Percentiles rank a stretch among this genome's conserved stretches.
Conservation (phyloP, 108 stramenopile genomes). For the Epithemia pelagica region DNA sequence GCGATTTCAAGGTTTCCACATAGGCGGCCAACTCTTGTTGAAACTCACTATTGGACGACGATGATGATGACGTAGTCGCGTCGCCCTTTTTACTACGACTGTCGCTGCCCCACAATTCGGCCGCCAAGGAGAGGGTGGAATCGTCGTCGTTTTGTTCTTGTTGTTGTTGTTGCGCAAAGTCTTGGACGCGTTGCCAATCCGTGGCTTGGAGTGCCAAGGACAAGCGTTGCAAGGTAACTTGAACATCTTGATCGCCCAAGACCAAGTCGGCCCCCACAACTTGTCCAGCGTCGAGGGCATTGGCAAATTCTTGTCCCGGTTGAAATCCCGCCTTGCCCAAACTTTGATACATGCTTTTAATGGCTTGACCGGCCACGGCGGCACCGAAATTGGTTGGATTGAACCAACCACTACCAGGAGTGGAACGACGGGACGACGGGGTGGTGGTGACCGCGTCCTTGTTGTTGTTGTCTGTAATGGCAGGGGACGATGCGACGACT, state of each 20-base stretch:
- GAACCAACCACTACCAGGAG: neutral
- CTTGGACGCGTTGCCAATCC: constrained; percentile 43
- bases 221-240: constrained; percentile 59
- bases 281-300: constrained; percentile 55
- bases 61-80: neutral
- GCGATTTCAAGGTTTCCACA: constrained; percentile 57
- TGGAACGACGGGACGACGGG: constrained; percentile 11
- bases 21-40: constrained; percentile 42
- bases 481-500: neutral
- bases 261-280: constrained; percentile 54
- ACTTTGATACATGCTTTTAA: constrained; percentile 59
- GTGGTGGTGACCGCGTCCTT: constrained; percentile 1
- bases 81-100: neutral
- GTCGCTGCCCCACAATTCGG: neutral
- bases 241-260: constrained; percentile 69
- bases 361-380: constrained; percentile 33
- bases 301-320: constrained; percentile 69
- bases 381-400: constrained; percentile 12
- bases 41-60: neutral
- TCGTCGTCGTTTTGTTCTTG: constrained; percentile 25
- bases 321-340: constrained; percentile 56
- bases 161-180: neutral
- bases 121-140: constrained; percentile 23
- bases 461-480: neutral
- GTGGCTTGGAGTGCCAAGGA: constrained; percentile 54